Base-by-base conservation (phyloP, 2,329 filamentous ascomycete species). In the Rutstroemia sp. region DNA sequence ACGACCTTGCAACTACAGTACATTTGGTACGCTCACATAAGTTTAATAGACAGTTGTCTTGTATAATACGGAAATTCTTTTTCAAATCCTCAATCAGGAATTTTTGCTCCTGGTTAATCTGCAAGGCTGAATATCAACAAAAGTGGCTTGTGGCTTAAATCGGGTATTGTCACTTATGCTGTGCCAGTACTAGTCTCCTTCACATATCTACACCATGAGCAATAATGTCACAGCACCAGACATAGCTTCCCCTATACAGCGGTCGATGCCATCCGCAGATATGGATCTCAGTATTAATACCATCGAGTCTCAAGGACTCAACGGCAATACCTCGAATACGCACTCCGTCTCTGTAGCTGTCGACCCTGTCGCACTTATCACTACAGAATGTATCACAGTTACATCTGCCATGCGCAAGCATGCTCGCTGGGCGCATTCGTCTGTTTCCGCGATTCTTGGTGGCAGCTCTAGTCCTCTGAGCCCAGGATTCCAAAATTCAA, bases 371-470 rank as follows among this genome's bases (percentile, higher is more conserved):
- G 92, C 91, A 49, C 78, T 99, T 66, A 91, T 99, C 63, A 96
- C 95, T 61, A 96, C 92, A 73, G 94, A 99, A 85, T 99, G 94
- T 73, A 97, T 97, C 70, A 92, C 92, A 47, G 92, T 99, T 74
- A 97, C 94, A 14, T 96, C 92, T 61, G 91, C 92, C 59, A 96
- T 99, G 81, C 92, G 95, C 69, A 99, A 99, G 75, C 87, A 96
- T 81, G 88, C 91, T 62, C 88, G 94, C 63, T 97, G 92, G 79
- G 90, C 91, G 49, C 92, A 97, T 71, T 96, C 92, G 12, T 96
- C 92, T 5, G 94, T 99, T 46, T 91, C 94, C 39, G 92, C 92
- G 53, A 99, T 99, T 59, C 79, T 99, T 34, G 94, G 94, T 51
- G 90, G 90, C 62, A 78, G 77, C 54, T 75, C 77, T 54, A 74